Evolutionary conservation across 805 yeast genomes (phyloP), one percentile per base, ranked within the genome.

Genomic region (Yarrowia sp.): DNA sequence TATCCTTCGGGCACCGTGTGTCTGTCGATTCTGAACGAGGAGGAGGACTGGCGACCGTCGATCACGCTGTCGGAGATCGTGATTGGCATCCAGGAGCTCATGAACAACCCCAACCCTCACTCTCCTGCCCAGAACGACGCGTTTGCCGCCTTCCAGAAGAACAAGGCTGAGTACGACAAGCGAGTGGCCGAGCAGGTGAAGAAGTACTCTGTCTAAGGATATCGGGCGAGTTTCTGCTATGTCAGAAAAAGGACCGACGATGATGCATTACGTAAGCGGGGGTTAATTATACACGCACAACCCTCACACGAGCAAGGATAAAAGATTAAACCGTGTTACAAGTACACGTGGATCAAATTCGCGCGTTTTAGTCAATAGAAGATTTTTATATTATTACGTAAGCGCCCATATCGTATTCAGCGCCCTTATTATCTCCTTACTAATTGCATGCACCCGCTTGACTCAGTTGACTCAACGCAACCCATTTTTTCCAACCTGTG

Each of bases 121-220:
- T 92, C 98, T 0, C 99, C 99, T 2, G 99, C 99, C 0, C 99
- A 95, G 79, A 95, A 92, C 72, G 96, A 96, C 3, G 98, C 99
- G 1, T 95, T 93, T 66, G 52, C 70, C 24, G 72, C 73, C 17
- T 93, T 86, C 75, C 84, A 85, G 19, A 86, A 86, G 75, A 91
- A 92, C 76, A 84, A 84, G 74, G 80, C 82, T 0, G 79, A 84
- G 49, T 95, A 95, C 76, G 91, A 88, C 69, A 86, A 85, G 76
- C 89, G 86, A 73, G 97, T 95, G 36, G 80, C 79, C 71, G 91
- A 90, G 71, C 98, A 95, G 79, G 92, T 95, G 9, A 84, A 85
- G 74, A 84, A 82, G 75, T 94, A 90, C 75, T 84, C 90, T 47
- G 43, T 47, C 17, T 61, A 47, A n/a, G 33, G 46, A 3, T 34